Evolutionary conservation across 352 stramenopile species (phyloP).

Genomic region (Thalassiosira mediterranea): DNA sequence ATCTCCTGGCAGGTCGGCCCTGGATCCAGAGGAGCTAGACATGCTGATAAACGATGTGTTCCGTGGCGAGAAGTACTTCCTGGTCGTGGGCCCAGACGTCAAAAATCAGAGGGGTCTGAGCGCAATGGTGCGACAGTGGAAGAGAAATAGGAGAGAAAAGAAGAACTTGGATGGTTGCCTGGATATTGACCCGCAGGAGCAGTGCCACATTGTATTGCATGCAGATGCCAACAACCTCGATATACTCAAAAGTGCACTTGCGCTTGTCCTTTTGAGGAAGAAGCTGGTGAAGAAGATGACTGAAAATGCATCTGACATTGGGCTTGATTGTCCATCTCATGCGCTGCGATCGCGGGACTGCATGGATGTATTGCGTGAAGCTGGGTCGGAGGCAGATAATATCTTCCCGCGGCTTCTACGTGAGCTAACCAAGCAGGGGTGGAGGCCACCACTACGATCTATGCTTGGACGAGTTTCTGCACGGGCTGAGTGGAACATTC

Average conservation of each 20-base stretch:
- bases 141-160: slow-evolving; percentile 20
- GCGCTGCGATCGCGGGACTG: slow-evolving; percentile 62
- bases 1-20: slow-evolving; percentile 61
- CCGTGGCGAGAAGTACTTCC: slow-evolving; percentile 68
- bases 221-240: slow-evolving; percentile 67
- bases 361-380: slow-evolving; percentile 55
- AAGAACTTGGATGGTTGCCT: slow-evolving; percentile 13
- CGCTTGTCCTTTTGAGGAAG: slow-evolving; percentile 60
- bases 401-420: slow-evolving; percentile 65
- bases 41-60: slow-evolving; percentile 70
- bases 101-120: slow-evolving; percentile 60
- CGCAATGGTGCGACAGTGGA: slow-evolving; percentile 41
- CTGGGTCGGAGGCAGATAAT: slow-evolving; percentile 49
- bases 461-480: slow-evolving; percentile 76
- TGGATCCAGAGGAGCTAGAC: slow-evolving; percentile 64
- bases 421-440: slow-evolving; percentile 60
- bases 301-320: slow-evolving; percentile 8
- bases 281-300: slow-evolving; percentile 51
- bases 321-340: slow-evolving; percentile 12
- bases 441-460: slow-evolving; percentile 62
- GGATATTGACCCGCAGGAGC: slow-evolving; percentile 46
- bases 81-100: slow-evolving; percentile 72
- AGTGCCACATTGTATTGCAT: slow-evolving; percentile 78
- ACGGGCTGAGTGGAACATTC: slow-evolving; percentile 64
- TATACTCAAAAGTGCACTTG: slow-evolving; percentile 77